phyloP scores from a whole-genome alignment of 2,329 filamentous ascomycete genomes.

The Colletotrichum gigasporum region DNA sequence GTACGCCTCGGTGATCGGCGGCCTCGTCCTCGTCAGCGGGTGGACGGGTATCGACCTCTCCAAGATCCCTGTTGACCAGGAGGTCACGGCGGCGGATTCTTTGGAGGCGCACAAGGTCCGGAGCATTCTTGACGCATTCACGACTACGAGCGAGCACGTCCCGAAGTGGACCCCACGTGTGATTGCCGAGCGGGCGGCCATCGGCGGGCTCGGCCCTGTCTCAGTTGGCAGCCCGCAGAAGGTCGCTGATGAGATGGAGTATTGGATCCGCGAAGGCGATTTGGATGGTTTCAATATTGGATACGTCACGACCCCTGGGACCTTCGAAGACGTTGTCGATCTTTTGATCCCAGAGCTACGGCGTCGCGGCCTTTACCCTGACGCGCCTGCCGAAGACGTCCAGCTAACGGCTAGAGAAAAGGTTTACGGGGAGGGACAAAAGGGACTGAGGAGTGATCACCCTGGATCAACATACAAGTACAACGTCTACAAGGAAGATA shows the following conservation, averaged over 20 bases:
- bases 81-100: slow-evolving; percentile 63
- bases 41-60: slow-evolving; percentile 71
- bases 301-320: slow-evolving; percentile 53
- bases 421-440: slow-evolving; percentile 69
- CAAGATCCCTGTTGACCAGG: slow-evolving; percentile 65
- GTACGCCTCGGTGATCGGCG: slow-evolving; percentile 62
- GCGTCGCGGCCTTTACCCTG: slow-evolving; percentile 41
- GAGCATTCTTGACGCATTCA: slow-evolving; percentile 58
- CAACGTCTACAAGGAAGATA: slow-evolving; percentile 66
- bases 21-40: slow-evolving; percentile 63
- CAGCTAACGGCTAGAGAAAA: slow-evolving; percentile 66
- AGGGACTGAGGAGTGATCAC: slow-evolving; percentile 65
- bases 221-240: slow-evolving; percentile 49
- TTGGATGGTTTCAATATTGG: slow-evolving; percentile 53
- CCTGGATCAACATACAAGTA: slow-evolving; percentile 69
- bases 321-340: slow-evolving; percentile 44
- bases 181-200: slow-evolving; percentile 50
- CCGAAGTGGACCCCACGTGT: slow-evolving; percentile 55
- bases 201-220: slow-evolving; percentile 50
- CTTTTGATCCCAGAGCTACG: slow-evolving; percentile 42
- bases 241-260: slow-evolving; percentile 55
- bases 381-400: slow-evolving; percentile 41
- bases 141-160: slow-evolving; percentile 54
- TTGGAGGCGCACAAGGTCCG: slow-evolving; percentile 61
- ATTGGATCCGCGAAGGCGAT: slow-evolving; percentile 53